Evolutionary conservation across 2,329 filamentous ascomycete genomes (phyloP), one percentile per base, ranked within the genome.

Genomic region (Penicillium sp.): DNA sequence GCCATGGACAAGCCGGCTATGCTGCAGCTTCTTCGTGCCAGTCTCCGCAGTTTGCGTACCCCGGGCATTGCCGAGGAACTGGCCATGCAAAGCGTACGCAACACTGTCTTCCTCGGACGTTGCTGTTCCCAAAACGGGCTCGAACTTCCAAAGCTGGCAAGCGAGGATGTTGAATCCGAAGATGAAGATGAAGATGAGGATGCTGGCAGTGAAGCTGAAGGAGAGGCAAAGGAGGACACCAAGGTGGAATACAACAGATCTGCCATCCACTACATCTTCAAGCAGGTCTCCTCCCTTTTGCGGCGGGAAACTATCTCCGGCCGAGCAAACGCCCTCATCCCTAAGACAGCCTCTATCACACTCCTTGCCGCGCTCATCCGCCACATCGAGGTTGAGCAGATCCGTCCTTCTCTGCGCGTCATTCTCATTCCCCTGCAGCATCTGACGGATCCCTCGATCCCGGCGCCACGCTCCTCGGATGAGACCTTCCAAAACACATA

Each of bases 21-120:
- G 77, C 74, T 84, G 16, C 75, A 82, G 46, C 71, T 86, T 25
- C 81, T 76, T 77, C 74, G 84, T 77, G 70, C 82, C 81, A 73
- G 84, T 81, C 59, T 86, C 59, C 73, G 78, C 59, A 80, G 81
- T 46, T 76, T 96, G 44, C 85, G 85, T 47, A 84, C 84, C 0
- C 80, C 83, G 0, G 83, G 82, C 50, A 73, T 93, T 8, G 86
- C 87, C 16, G 88, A 94, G 67, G 82, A 86, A 10, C 79, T 97
- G n/a, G 90, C 90, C 1, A 81, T 85, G 41, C 91, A 96, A 70
- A 87, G 87, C 13, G 85, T 90, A 4, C 89, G 91, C 63, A 91
- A 96, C 61, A 79, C 96, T 36, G 82, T 93, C 38, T 96, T 96
- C 79, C 79, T 99, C 0, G 90, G 87, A 41, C 85, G 81, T 59